Base-by-base conservation (phyloP, 805 yeast genomes). In the Spathaspora boniae region DNA sequence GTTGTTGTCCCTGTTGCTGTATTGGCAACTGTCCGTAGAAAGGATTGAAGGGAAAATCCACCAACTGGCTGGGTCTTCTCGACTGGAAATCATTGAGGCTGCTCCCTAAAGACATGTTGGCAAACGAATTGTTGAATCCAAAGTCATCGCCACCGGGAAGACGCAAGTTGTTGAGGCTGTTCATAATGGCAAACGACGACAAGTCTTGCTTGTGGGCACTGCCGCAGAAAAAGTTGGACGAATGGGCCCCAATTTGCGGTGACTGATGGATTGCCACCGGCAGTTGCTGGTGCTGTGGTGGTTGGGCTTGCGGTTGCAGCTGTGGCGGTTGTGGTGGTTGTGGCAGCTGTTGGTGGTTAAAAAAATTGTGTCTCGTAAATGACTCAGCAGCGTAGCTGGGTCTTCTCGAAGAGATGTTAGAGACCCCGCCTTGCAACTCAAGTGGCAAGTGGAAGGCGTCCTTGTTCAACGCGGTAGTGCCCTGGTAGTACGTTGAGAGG, bases 331-430 rank as follows among this genome's bases (percentile, higher is more conserved):
- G 9, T 21, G 41, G 18, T 27, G 41, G 12, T 25, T 11, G 4
- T 20, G 29, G 12, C 12, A 15, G 19, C 9, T 23, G 14, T 12
- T 20, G 25, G 12, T 5, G 16, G 12, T 15, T 29, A 9, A 28
- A 23, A 15, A 14, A 29, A 18, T 25, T 32, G 17, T 53, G 50
- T 33, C 74, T 58, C 17, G 79, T 73, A 40, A 76, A 65, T 3
- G 73, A 61, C 50, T 81, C 91, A 2, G 88, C 85, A 9, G 86
- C 79, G 51, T 78, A 82, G 36, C 82, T 74, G 9, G 89, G 87
- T 57, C 93, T 72, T 57, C 93, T 70, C 8, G 83, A 75, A 16
- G 75, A 71, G 28, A 80, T 77, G 37, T 65, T 76, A 19, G 76
- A 76, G 2, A 79, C 60, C 0, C 85, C 85, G 29, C 85, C 84